Base-by-base conservation (phyloP, 148 eudicot genomes). In the Fagopyrum homotropicum region DNA sequence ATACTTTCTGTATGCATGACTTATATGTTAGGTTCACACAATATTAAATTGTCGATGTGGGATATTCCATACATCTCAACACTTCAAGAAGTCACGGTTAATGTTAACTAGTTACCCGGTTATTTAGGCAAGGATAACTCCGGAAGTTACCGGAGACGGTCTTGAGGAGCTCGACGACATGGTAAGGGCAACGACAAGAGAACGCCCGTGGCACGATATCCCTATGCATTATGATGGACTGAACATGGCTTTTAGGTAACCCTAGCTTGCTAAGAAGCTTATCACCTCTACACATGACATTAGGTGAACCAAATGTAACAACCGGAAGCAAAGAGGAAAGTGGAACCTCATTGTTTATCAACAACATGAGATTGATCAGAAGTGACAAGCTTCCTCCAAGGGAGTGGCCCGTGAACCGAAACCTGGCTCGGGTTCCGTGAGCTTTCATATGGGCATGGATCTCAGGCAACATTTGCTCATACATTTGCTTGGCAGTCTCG, bases 141-240 rank as follows among this genome's bases (percentile, higher is more conserved):
- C 93, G 84, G 81, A 95, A 95, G 78, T 86, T 92, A 47, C 93
- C 85, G 79, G 89, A 92, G 4, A 92, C 80, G 40, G 97, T 96
- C 84, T 95, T 92, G 57, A 95, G 89, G 80, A 95, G 86, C 76
- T 92, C 83, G 1, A 97, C 98, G 47, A 93, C 93, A 63, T 92
- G 98, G 71, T 77, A 82, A 12, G 99, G 99, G 76, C 92, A 95
- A 79, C 88, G 79, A 79, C 99, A 95, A 56, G 99, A 90, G 87
- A 95, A 95, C 44, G 93, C 98, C 14, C 99, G 89, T 14, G 99
- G 99, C 6, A 95, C 99, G 73, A 95, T 92, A 77, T 95, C 99
- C 44, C 97, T 84, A 57, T 95, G 99, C 99, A 95, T 95, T n/a
- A 90, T 83, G 50, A 95, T 82, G 71, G 98, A 81, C 68, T 89